Evolutionary conservation across 202 grass and related monocot genomes (phyloP).

Genomic region (Saccharum hybrid): DNA sequence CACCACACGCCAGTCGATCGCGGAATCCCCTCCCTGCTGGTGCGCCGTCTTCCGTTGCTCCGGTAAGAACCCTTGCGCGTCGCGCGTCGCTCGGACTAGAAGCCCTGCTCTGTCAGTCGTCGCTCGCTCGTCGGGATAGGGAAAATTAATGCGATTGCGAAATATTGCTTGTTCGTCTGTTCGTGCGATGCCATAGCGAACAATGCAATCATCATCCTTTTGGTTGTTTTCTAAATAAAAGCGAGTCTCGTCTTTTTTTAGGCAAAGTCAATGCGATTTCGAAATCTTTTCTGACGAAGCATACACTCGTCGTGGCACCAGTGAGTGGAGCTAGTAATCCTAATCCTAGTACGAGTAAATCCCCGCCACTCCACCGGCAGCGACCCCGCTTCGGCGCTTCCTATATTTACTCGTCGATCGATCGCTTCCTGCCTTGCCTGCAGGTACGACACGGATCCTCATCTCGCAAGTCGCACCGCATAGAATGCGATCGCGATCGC

Average conservation of each 20-base stretch:
- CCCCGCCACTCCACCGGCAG: not conserved
- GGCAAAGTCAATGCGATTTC: not conserved
- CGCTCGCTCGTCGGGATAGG: not conserved
- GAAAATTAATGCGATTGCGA: no score
- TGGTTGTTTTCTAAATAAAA: not conserved
- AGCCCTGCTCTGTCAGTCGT: not conserved
- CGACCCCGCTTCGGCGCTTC: no score
- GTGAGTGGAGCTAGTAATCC: not conserved
- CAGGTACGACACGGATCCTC: slow-evolving; percentile 8
- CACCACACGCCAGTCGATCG: not conserved
- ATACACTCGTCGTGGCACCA: not conserved
- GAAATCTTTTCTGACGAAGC: not conserved
- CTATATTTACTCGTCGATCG: not conserved
- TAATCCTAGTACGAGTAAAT: not conserved
- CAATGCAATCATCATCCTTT: not conserved
- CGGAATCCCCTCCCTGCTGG: not conserved
- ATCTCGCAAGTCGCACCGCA: not conserved
- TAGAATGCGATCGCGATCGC: not conserved
- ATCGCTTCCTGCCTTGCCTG: not conserved
- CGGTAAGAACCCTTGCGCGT: not conserved
- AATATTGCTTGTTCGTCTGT: not conserved
- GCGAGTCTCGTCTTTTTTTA: not conserved
- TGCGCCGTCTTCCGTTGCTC: not conserved
- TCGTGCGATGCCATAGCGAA: no score
- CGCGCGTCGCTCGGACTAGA: no score